phyloP scores from a whole-genome alignment of 2,329 filamentous ascomycete species.

The Thermoascus crustaceus region DNA sequence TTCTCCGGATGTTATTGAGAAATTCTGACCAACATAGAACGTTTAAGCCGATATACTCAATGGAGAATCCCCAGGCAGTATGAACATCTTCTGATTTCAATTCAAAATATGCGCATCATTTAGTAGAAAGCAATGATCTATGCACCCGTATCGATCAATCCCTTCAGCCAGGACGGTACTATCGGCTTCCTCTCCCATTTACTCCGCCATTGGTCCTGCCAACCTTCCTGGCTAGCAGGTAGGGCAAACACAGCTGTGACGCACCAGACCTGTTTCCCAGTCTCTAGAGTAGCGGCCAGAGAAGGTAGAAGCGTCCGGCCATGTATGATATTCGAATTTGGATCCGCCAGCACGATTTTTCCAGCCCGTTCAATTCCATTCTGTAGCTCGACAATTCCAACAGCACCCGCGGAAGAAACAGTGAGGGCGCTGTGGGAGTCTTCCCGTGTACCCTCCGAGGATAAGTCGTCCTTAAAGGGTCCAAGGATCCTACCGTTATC shows the following conservation, averaged over 20 bases:
- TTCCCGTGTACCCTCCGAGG: constrained; percentile 35
- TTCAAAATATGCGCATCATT: too few relatives aligned
- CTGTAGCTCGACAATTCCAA: constrained; percentile 43
- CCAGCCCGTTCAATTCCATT: constrained; percentile 42
- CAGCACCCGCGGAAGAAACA: constrained; percentile 42
- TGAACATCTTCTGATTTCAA: too few relatives aligned
- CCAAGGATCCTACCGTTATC: constrained; percentile 50
- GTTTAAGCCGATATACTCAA: too few relatives aligned
- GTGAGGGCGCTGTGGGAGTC: constrained; percentile 30
- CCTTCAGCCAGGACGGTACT: constrained; percentile 54
- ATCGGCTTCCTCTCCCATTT: constrained; percentile 54
- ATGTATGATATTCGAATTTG: constrained; percentile 70
- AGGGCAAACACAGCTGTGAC: constrained; percentile 64
- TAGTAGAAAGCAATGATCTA: background rate
- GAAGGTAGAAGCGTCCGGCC: constrained; percentile 64
- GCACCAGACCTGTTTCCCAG: constrained; percentile 56
- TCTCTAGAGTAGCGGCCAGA: constrained; percentile 53
- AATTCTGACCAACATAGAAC: too few relatives aligned
- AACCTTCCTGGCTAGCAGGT: constrained; percentile 48
- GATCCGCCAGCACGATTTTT: constrained; percentile 64
- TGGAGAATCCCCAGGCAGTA: too few relatives aligned
- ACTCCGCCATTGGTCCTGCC: constrained; percentile 47
- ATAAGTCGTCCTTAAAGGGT: constrained; percentile 26
- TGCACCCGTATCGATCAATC: constrained; percentile 37
- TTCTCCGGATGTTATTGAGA: too few relatives aligned